Conservation (phyloP, 169 alveolate species). For the Eimeria falciformis region DNA sequence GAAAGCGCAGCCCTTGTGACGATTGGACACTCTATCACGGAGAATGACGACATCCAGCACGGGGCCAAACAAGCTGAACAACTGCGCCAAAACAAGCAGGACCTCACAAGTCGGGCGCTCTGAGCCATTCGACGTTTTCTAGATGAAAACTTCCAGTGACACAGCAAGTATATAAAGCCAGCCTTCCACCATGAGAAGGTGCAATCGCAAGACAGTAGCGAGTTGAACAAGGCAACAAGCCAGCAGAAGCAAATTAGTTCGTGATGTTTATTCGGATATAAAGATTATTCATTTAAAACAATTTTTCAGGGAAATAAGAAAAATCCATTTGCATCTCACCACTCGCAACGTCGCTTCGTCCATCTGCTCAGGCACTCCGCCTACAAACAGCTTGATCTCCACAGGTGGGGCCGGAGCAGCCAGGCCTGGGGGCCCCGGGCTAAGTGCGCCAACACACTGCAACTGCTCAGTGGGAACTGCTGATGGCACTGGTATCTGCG, state of each 20-base stretch:
- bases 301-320: neutral
- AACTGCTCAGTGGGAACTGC: too few relatives aligned
- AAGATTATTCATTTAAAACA: too few relatives aligned
- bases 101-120: too few relatives aligned
- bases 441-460: too few relatives aligned
- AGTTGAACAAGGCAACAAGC: too few relatives aligned
- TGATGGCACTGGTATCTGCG: too few relatives aligned
- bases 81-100: too few relatives aligned
- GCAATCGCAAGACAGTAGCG: too few relatives aligned
- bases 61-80: slow-evolving; percentile 90
- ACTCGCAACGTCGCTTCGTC: slow-evolving; percentile 85
- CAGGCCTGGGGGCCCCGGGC: neutral
- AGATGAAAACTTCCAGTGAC: too few relatives aligned
- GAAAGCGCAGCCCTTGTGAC: slow-evolving; percentile 84
- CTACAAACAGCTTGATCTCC: slow-evolving; percentile 90
- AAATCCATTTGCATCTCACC: neutral
- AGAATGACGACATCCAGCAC: slow-evolving; percentile 89
- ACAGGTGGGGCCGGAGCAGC: slow-evolving; percentile 88
- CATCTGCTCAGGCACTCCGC: slow-evolving; percentile 88
- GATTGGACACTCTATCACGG: slow-evolving; percentile 88
- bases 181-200: too few relatives aligned
- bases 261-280: neutral
- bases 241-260: neutral
- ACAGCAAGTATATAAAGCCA: too few relatives aligned
- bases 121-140: too few relatives aligned